Percentiles rank a stretch among this genome's conserved stretches.
phyloP scores from a whole-genome alignment of 805 yeast species.

The Danielozyma ontarioensis region DNA sequence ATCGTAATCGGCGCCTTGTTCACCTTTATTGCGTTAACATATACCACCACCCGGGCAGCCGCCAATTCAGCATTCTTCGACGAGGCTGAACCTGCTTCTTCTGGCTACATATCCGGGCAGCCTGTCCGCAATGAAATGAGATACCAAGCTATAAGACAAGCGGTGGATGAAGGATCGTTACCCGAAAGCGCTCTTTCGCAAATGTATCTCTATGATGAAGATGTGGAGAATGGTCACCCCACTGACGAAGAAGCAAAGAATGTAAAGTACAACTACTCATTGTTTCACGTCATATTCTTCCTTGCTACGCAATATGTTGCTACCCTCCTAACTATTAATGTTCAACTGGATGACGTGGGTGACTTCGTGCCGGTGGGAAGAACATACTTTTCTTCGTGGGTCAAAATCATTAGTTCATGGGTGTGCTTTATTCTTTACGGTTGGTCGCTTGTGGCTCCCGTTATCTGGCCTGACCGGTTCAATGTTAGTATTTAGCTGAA shows the following conservation, averaged over 20 bases:
- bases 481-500: too few species aligned
- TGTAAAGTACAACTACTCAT: conserved; percentile 77
- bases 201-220: conserved; percentile 50
- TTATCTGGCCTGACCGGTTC: conserved; percentile 85
- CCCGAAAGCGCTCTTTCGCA: conserved; percentile 90
- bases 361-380: conserved; percentile 96
- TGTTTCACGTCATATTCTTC: conserved; percentile 88
- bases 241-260: conserved; percentile 53
- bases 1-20: conserved; percentile 87
- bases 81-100: conserved; percentile 18
- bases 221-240: conserved; percentile 35
- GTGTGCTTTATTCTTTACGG: conserved; percentile 78
- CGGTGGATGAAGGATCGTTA: conserved; percentile 92
- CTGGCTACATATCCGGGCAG: conserved; percentile 18
- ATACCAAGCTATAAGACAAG: conserved; percentile 82
- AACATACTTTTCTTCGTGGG: conserved; percentile 93
- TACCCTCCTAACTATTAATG: conserved; percentile 86
- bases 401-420: conserved; percentile 89
- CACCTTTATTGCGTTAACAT: conserved; percentile 92
- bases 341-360: conserved; percentile 74
- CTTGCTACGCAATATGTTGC: conserved; percentile 97
- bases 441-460: conserved; percentile 92
- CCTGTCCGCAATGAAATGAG: conserved; percentile 65
- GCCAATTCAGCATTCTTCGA: conserved; percentile 49
- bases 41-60: conserved; percentile 96